A percentile compares a stretch with the other conserved stretches of the same genome.
These are phyloP conservation scores for Paecilomyces sp. DNA, from an alignment of 2,329 filamentous ascomycete genomes.

Conservation along the genomic window DNA sequence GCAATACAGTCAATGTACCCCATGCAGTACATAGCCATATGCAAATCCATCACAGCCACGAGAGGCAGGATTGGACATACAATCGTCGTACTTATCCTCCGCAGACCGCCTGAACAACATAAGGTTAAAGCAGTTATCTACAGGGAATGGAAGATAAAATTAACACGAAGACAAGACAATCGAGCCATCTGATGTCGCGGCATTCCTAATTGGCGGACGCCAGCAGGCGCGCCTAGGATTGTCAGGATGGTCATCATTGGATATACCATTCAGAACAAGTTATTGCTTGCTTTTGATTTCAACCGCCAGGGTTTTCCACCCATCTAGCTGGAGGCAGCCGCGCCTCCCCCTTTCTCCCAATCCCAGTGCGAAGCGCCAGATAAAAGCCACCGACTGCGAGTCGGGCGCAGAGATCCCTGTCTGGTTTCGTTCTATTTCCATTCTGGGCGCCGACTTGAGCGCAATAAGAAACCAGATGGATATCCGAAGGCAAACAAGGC, in stretches of 20 bases:
- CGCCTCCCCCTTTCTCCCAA: not conserved
- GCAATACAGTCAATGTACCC: no score
- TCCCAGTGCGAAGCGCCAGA: not conserved
- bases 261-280: not conserved
- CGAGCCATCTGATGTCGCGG: not conserved
- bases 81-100: no score
- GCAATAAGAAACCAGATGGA: not conserved
- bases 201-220: not conserved
- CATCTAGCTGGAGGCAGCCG: not conserved
- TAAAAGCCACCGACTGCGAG: not conserved
- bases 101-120: no score
- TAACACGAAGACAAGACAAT: not conserved
- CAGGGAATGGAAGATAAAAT: not conserved
- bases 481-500: not conserved
- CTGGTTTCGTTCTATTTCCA: not conserved
- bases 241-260: not conserved
- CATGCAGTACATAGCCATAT: no score
- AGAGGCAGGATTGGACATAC: no score
- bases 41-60: no score
- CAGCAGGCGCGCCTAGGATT: not conserved
- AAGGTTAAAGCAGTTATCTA: no score
- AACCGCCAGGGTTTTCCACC: not conserved
- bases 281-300: not conserved
- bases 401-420: not conserved
- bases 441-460: not conserved